Percentiles rank a stretch among this genome's conserved stretches.
phyloP scores from a whole-genome alignment of 306 rosid genomes.

The Amphicarpaea edgeworthii region DNA sequence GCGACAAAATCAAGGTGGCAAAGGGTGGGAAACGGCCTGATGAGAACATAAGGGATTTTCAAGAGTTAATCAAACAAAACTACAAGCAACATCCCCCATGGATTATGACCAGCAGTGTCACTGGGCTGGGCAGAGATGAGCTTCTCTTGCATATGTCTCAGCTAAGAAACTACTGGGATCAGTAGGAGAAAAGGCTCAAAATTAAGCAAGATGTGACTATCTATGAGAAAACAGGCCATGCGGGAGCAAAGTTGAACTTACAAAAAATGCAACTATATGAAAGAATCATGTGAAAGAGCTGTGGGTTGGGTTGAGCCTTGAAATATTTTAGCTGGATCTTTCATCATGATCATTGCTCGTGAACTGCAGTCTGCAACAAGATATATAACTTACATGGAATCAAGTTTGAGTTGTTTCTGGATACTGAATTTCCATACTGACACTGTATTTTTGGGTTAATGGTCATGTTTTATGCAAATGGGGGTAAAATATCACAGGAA shows the following conservation, averaged over 20 bases:
- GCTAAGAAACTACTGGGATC: constrained; percentile 93
- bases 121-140: constrained; percentile 91
- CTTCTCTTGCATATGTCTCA: constrained; percentile 88
- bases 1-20: constrained; percentile 77
- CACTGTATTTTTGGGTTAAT: background rate
- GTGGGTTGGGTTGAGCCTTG: background rate
- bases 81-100: constrained; percentile 83
- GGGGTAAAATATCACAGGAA: constrained; percentile 4
- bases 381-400: constrained; percentile 20
- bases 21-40: constrained; percentile 87
- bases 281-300: constrained; percentile 35
- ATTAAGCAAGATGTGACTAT: constrained; percentile 17
- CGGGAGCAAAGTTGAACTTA: constrained; percentile 20
- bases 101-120: constrained; percentile 94
- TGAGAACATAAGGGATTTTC: constrained; percentile 81
- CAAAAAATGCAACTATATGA: constrained; percentile 28
- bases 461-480: constrained; percentile 32
- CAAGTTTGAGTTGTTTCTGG: constrained; percentile 23
- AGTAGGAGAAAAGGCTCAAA: constrained; percentile 43
- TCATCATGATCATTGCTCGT: constrained; percentile 19
- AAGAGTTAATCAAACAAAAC: constrained; percentile 72
- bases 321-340: constrained; percentile 33
- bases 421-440: constrained; percentile 18
- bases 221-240: constrained; percentile 2
- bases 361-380: constrained; percentile 34